Evolutionary conservation across 2,329 filamentous ascomycete genomes (phyloP), one percentile per base, ranked within the genome.

Genomic region (Whalleya microplaca): DNA sequence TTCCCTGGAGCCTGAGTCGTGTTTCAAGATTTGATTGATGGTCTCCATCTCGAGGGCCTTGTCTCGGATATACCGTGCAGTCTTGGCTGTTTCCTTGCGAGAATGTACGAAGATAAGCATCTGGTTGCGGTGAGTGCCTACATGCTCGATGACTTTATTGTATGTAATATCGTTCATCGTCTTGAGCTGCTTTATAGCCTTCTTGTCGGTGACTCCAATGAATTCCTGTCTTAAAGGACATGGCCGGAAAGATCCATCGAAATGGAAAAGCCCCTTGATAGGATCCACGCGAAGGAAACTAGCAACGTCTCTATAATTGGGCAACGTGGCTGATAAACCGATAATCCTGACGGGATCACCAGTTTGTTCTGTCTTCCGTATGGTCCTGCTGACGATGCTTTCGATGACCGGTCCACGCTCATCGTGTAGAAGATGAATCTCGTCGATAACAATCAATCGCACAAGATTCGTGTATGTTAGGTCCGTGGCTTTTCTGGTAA

Each of bases 21-120:
- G 93, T 64, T 92, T 89, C 60, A 99, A 80, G 58, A 99, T 96
- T 74, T 98, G 92, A 56, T 94, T 92, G 68, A 99, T 98, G 0
- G 95, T 97, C 68, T 98, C 96, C 79, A 92, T 83, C 73, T 99
- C 95, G n/a, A 99, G 77, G 2, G 95, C 94, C 76, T 97, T 97
- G 78, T 99, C 96, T 61, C 93, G 86, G 69, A 99, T 93, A 71
- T 96, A 96, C 70, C 90, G 92, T 21, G 94, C 95, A 2, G 96
- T 99, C 78, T 99, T 99, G 8, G 93, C 92, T 0, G 96, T 99
- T 74, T 99, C 96, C 71, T 99, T 99, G 67, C 95, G 85, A 37
- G 96, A 99, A 72, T 99, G 96, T 5, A 99, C 95, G 70, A 99
- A 99, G 57, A 99, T 96, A 41, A 99, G 85, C 93, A 99, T 97